These are phyloP conservation scores for Strigomonas galati DNA, from an alignment of 208 protist species.

Conservation along the genomic window DNA sequence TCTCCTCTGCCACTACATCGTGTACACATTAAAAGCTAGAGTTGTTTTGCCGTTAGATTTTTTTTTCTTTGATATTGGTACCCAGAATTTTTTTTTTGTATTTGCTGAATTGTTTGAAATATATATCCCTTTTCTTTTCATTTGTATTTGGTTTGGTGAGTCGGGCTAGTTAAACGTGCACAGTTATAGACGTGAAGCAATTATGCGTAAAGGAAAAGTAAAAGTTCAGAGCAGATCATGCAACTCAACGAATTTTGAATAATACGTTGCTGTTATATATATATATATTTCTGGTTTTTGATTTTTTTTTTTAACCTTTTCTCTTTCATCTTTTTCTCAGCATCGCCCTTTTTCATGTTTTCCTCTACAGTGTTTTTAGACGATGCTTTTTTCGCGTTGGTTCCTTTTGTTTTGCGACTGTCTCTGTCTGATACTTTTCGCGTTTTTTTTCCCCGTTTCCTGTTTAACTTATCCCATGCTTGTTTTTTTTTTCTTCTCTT, in stretches of 20 bases:
- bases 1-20: neutral
- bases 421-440: conserved; percentile 13
- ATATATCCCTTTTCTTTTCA: neutral
- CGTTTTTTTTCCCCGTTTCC: conserved; percentile 5
- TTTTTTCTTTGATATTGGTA: too few species aligned
- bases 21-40: neutral
- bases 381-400: too few species aligned
- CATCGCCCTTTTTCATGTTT: neutral
- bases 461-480: conserved; percentile 17
- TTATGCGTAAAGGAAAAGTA: neutral
- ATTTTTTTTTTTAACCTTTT: conserved; percentile 12
- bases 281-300: conserved; percentile 9
- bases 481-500: conserved; percentile 19
- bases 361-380: neutral
- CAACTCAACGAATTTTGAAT: neutral
- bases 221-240: conserved; percentile 1
- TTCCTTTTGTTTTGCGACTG: neutral
- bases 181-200: too few species aligned
- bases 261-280: conserved; percentile 3
- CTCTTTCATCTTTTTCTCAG: conserved; percentile 5
- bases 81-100: conserved; percentile 12
- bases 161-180: too few species aligned
- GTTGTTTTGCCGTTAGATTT: neutral
- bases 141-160: too few species aligned
- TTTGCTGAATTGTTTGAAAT: too few species aligned